Evolutionary conservation across 805 yeast genomes (phyloP).

Genomic region (Metschnikowia sp.): DNA sequence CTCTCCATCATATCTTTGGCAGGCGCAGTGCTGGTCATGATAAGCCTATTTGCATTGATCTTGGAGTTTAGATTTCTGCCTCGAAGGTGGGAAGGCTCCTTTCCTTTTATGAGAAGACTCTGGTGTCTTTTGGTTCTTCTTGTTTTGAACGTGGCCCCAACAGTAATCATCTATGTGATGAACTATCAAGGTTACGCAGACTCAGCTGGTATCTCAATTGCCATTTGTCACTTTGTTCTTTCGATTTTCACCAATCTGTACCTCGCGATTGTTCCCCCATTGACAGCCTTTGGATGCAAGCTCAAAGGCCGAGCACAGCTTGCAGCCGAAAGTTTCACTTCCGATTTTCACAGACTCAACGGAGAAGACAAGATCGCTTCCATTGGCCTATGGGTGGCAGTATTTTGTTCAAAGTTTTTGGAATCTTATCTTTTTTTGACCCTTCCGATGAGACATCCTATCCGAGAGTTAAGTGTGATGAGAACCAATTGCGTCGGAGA

Average conservation of each 20-base stretch:
- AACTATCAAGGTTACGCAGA: slow-evolving; percentile 20
- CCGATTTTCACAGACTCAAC: slow-evolving; percentile 49
- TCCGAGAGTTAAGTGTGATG: slow-evolving; percentile 43
- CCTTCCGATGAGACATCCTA: slow-evolving; percentile 77
- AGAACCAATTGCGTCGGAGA: slow-evolving; percentile 63
- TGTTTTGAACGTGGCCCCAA: slow-evolving; percentile 47
- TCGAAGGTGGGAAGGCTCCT: slow-evolving; percentile 69
- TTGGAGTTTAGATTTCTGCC: slow-evolving; percentile 67
- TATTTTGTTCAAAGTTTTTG: slow-evolving; percentile 62
- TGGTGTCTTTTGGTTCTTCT: slow-evolving; percentile 41
- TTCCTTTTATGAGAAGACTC: slow-evolving; percentile 50
- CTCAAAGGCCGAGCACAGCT: slow-evolving; percentile 35
- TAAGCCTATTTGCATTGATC: slow-evolving; percentile 53
- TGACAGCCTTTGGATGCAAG: slow-evolving; percentile 44
- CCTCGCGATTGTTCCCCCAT: slow-evolving; percentile 61
- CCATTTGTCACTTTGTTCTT: slow-evolving; percentile 54
- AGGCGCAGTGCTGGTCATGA: slow-evolving; percentile 55
- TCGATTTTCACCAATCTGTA: slow-evolving; percentile 54
- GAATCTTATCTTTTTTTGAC: slow-evolving; percentile 94
- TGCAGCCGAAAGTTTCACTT: slow-evolving; percentile 45
- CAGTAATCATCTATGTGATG: slow-evolving; percentile 43
- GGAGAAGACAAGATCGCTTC: slow-evolving; percentile 61
- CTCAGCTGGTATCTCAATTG: slow-evolving; percentile 38
- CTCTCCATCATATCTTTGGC: slow-evolving; percentile 63
- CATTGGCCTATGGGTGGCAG: slow-evolving; percentile 63